Evolutionary conservation across 176 grass and related monocot species (phyloP).

Genomic region (bread wheat (Triticum aestivum)): DNA sequence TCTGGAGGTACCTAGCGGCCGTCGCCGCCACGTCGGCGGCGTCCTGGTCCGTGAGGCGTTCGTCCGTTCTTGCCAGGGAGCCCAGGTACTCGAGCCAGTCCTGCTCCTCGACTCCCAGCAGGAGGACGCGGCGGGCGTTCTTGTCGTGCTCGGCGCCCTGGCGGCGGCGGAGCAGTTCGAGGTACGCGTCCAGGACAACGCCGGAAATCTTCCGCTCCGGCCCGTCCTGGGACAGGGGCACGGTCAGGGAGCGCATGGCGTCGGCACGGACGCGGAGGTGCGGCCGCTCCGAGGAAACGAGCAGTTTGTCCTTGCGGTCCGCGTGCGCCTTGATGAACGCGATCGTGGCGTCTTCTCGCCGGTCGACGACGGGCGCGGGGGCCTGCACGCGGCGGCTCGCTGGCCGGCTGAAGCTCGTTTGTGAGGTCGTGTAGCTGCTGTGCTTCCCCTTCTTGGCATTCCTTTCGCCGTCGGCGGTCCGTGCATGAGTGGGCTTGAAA

Average conservation of each 20-base stretch:
- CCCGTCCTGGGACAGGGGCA: conserved; percentile 21
- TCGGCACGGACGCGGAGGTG: conserved; percentile 20
- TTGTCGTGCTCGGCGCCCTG: not conserved
- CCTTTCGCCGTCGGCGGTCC: not conserved
- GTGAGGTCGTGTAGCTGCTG: not conserved
- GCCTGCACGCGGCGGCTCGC: not conserved
- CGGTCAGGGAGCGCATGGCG: conserved; percentile 15
- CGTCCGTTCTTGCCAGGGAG: not conserved
- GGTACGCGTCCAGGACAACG: not conserved
- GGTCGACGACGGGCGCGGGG: not conserved
- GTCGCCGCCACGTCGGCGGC: conserved; percentile 3
- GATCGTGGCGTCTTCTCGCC: not conserved
- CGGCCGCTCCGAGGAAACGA: conserved; percentile 13
- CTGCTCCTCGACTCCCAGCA: conserved; percentile 14
- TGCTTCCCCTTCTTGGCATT: conserved; percentile 8
- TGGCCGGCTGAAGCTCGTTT: not conserved
- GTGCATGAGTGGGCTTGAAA: not conserved
- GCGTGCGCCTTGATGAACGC: not conserved
- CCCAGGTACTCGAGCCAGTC: conserved; percentile 24
- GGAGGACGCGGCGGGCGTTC: conserved; percentile 5
- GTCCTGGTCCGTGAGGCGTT: not conserved
- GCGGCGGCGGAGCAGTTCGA: conserved; percentile 5
- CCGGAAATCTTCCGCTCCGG: conserved; percentile 7
- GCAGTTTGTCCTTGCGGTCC: conserved; percentile 16
- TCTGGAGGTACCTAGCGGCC: not conserved